Base-by-base conservation (phyloP, 2,329 filamentous ascomycete genomes). In the Trichophyton verrucosum region DNA sequence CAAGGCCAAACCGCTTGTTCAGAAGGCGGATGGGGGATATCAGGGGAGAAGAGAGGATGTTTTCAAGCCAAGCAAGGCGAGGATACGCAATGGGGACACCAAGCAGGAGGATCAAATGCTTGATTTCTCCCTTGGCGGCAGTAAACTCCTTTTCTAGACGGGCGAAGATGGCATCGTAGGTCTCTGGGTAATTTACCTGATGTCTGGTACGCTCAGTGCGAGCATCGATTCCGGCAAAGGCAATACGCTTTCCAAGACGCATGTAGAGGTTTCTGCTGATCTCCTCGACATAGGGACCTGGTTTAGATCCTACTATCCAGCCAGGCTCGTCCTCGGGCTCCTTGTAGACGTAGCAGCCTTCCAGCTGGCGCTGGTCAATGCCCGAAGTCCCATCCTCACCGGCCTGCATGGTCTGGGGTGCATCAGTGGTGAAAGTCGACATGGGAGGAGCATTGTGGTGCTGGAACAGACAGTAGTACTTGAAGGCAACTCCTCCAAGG, bases 1-100 rank as follows among this genome's bases (percentile, higher is more conserved):
- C 87, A 51, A 96, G 75, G 61, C 92, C 92, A 66, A 97, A 95
- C 27, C 91, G 84, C 72, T 91, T 88, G 77, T 96, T 94, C 67
- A 96, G 73, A 64, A 97, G 86, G 69, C 91, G 91, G 70, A 96
- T 84, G 0, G 91, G 91, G 0, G 87, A 91, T 69, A 96, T 91
- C 24, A 96, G 67, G 0, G 92, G 91, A 63, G 89, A 95, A 15
- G 82, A 82, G 67, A 97, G 83, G 61, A 96, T 88, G 69, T 96
- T 96, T 72, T 97, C 92, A 3, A 96, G 80, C 92, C 92, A 96
- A n/a, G 91, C 94, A 60, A 96, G 80, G 67, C 92, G 89, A 1
- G 79, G 80, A 65, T 82, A 80, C 1, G 78, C 77, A 67, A 95
- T 92, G 0, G 91, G 89, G 22, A 88, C 84, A 61, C 87, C 87